Base-by-base conservation (phyloP, 352 stramenopile genomes). In the Globisporangium apiculatum region DNA sequence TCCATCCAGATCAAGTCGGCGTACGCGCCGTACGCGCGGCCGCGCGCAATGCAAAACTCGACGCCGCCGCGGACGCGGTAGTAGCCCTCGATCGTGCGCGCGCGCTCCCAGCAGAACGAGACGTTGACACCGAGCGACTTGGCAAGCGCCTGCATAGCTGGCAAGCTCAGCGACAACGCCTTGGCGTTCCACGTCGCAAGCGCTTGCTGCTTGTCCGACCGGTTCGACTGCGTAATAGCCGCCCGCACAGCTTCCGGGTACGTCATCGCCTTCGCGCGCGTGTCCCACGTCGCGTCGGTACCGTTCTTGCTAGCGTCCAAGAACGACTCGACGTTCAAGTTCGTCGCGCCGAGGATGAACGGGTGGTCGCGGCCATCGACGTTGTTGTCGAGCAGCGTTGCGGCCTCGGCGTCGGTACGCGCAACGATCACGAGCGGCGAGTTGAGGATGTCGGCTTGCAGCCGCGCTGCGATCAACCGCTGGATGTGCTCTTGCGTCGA, bases 1-100 rank as follows among this genome's bases (percentile, higher is more conserved):
- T 99, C 97, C 95, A 99, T 99, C 97, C 97, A 99, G 68, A 99
- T 97, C 53, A 99, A 75, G 68, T 99, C 97, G 31, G 88, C 88
- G 73, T 98, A 96, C 48, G 86, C 85, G 46, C 94, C 90, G 68
- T 98, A 99, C 35, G 96, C 96, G 49, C 87, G 77, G 59, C 82
- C 96, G 75, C 97, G 91, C 40, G 96, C 89, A 75, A 98, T 95
- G 77, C 96, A 98, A 72, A 98, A 99, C 46, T 99, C 95, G 47
- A 99, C 97, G 53, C 96, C 95, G 17, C 92, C 82, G 55, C 91
- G 86, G 35, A 99, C 86, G 58, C 91, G 89, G 82, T 99, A 99
- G 79, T 99, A 99, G 43, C 96, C 97, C 72, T 99, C 96, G 17
- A 97, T 85, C 36, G 96, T 97, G 59, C 96, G 94, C 31, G 95